A percentile compares a stretch with the other conserved stretches of the same genome.
These are phyloP conservation scores for Apiospora arundinis DNA, from an alignment of 2,329 filamentous ascomycete genomes.

Conservation along the genomic window DNA sequence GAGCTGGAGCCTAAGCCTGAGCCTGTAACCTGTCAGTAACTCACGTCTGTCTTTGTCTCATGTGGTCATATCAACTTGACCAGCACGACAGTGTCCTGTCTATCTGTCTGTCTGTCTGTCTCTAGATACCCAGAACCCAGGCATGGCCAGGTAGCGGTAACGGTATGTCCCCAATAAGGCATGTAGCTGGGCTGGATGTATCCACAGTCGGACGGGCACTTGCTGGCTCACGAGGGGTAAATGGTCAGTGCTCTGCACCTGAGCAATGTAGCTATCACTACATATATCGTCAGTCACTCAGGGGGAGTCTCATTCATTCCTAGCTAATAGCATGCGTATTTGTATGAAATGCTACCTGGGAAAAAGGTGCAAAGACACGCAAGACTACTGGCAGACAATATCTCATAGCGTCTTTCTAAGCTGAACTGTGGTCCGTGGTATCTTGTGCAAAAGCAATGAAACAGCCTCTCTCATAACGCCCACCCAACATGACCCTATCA, in stretches of 20 bases:
- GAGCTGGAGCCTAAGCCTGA: no score
- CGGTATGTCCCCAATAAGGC: not conserved
- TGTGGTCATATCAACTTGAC: conserved; percentile 10
- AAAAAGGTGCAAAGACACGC: not conserved
- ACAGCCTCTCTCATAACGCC: not conserved
- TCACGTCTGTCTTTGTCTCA: not conserved
- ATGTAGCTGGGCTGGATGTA: not conserved
- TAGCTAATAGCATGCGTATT: not conserved
- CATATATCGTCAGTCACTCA: not conserved
- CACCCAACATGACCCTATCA: not conserved
- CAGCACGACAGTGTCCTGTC: not conserved
- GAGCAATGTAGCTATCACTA: not conserved
- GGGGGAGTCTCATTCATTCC: not conserved
- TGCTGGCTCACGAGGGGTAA: conserved; percentile 13
- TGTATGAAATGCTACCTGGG: not conserved
- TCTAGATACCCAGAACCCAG: no score
- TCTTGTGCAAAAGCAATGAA: conserved; percentile 6
- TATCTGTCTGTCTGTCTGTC: no score
- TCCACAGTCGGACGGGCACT: not conserved
- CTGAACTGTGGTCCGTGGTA: not conserved
- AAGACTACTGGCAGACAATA: not conserved
- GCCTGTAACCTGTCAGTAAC: no score
- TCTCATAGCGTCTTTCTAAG: not conserved
- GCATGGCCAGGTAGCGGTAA: not conserved
- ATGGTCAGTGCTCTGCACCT: conserved; percentile 6